Conservation (phyloP, 2,329 filamentous ascomycete genomes). For the Aspergillus alliaceus region DNA sequence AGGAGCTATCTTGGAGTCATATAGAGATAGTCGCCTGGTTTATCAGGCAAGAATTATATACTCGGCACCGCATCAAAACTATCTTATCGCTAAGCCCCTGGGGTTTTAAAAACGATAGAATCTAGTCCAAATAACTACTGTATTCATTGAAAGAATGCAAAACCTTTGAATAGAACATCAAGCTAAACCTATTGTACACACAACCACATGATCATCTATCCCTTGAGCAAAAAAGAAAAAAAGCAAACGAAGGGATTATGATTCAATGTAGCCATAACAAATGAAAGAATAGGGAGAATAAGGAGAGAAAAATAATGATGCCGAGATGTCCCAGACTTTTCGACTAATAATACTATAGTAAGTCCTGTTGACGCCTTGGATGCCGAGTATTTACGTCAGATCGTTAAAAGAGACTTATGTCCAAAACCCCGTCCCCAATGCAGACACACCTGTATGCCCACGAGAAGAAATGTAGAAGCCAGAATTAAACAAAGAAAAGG, state of each 20-base stretch:
- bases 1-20: conserved; percentile 4
- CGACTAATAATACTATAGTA: conserved; percentile 19
- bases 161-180: background rate
- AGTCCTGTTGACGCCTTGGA: conserved; percentile 25
- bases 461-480: conserved; percentile 3
- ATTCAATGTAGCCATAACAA: conserved; percentile 7
- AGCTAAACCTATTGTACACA: conserved; percentile 22
- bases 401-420: conserved; percentile 23
- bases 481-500: conserved; percentile 1
- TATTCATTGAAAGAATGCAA: background rate
- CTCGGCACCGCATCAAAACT: background rate
- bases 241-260: conserved; percentile 4
- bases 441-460: conserved; percentile 14
- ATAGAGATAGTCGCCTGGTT: conserved; percentile 8
- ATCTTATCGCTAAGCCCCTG: no score
- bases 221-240: conserved; percentile 6
- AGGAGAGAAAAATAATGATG: conserved; percentile 18
- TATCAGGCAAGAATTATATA: conserved; percentile 9
- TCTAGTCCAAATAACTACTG: background rate
- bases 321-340: conserved; percentile 22
- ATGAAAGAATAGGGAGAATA: conserved; percentile 15
- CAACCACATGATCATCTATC: conserved; percentile 20
- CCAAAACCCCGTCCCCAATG: conserved; percentile 12
- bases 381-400: conserved; percentile 29
- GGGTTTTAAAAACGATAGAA: no score